A percentile compares a stretch with the other conserved stretches of the same genome.
Evolutionary conservation across 2,329 filamentous ascomycete species (phyloP).

Genomic region (Phaeosphaeriaceae sp.): DNA sequence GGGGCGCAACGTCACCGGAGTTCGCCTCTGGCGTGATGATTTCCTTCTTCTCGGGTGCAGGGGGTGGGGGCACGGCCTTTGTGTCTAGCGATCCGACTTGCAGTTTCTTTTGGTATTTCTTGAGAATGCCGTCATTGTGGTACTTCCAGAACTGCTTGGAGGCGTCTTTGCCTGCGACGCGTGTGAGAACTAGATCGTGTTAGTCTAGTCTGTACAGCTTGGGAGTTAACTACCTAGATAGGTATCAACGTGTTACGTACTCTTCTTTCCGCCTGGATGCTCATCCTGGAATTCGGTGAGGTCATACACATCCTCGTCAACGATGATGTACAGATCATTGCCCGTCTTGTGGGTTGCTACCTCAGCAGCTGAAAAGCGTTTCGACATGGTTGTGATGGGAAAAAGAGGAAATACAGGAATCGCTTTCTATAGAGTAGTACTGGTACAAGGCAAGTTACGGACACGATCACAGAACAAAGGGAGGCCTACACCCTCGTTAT

Average conservation of each 20-base stretch:
- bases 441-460: conserved; percentile 14
- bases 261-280: conserved; percentile 73
- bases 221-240: too few relatives aligned
- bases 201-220: conserved; percentile 14
- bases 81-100: conserved; percentile 79
- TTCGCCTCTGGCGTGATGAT: conserved; percentile 65
- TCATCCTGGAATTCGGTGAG: conserved; percentile 70
- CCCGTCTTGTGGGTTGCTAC: conserved; percentile 92
- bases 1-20: conserved; percentile 57
- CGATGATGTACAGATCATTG: conserved; percentile 83
- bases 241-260: conserved; percentile 54
- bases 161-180: conserved; percentile 70
- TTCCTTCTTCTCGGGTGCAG: conserved; percentile 56
- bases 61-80: conserved; percentile 66
- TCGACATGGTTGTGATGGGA: conserved; percentile 69
- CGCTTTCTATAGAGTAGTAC: conserved; percentile 8
- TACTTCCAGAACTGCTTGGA: conserved; percentile 74
- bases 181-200: conserved; percentile 61
- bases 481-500: conserved; percentile 27
- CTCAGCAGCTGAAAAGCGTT: conserved; percentile 82
- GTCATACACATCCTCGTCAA: conserved; percentile 96
- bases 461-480: conserved; percentile 29
- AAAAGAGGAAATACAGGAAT: conserved; percentile 11
- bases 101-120: conserved; percentile 67
- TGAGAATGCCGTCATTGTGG: conserved; percentile 65